These are phyloP conservation scores for Leucoagaricus sp. DNA, from an alignment of 1,284 basidiomycete genomes.

Conservation along the genomic window DNA sequence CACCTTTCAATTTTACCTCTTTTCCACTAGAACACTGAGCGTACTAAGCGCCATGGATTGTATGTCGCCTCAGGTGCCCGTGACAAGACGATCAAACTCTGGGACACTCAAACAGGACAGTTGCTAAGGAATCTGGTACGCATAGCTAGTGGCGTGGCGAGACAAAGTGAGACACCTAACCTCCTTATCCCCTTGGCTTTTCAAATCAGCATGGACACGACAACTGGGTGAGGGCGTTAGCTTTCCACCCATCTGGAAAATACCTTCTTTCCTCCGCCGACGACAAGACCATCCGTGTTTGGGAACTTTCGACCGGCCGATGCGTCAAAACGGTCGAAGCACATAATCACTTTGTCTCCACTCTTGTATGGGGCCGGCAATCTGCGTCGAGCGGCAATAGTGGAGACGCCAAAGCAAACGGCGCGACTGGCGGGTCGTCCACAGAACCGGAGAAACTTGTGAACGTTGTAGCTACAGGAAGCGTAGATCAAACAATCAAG, in stretches of 20 bases:
- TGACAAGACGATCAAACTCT: constrained; percentile 87
- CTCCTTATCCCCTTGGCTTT: background rate
- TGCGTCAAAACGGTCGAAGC: constrained; percentile 85
- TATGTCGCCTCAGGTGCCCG: constrained; percentile 83
- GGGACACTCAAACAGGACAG: constrained; percentile 80
- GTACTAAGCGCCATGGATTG: constrained; percentile 46
- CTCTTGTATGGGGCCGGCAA: constrained; percentile 76
- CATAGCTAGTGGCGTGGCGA: constrained; percentile 4
- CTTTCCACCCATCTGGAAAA: constrained; percentile 87
- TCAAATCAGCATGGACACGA: constrained; percentile 68
- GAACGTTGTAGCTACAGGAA: constrained; percentile 82
- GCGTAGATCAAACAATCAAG: constrained; percentile 73
- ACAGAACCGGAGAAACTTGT: constrained; percentile 53
- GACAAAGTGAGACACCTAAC: background rate
- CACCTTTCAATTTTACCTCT: background rate
- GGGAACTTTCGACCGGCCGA: constrained; percentile 83
- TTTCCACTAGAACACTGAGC: constrained; percentile 18
- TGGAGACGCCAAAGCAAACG: constrained; percentile 33
- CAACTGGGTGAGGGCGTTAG: constrained; percentile 83
- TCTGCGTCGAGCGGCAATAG: constrained; percentile 17
- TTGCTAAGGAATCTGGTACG: constrained; percentile 44
- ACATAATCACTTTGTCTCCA: constrained; percentile 84
- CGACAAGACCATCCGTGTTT: constrained; percentile 88
- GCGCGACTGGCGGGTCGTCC: constrained; percentile 31
- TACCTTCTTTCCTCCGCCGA: constrained; percentile 86